Conservation (phyloP, 2,329 filamentous ascomycete genomes). For the Cercospora zeina region DNA sequence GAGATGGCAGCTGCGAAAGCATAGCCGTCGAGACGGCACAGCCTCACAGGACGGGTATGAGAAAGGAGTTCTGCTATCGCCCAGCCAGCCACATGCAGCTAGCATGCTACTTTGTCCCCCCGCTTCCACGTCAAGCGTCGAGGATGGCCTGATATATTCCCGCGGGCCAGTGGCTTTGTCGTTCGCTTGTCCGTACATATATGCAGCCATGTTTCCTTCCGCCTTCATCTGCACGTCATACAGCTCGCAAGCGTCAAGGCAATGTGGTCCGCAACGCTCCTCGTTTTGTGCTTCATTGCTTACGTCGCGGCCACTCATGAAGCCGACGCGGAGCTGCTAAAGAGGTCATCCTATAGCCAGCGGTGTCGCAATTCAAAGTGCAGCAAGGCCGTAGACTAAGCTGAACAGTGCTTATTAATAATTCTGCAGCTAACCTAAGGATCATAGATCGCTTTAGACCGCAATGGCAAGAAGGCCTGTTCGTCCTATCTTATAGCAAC, state of each 20-base stretch:
- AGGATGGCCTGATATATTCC: not conserved
- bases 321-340: not conserved
- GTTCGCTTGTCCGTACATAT: not conserved
- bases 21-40: not conserved
- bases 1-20: not conserved
- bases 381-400: not conserved
- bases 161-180: not conserved
- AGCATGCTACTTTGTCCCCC: not conserved
- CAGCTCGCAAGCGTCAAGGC: not conserved
- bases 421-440: not conserved
- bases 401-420: not conserved
- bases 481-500: not conserved
- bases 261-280: not conserved
- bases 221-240: not conserved
- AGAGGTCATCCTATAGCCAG: not conserved
- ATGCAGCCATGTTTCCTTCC: not conserved
- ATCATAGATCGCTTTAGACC: not conserved
- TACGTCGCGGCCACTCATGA: not conserved
- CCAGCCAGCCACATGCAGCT: conserved; percentile 1
- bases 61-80: not conserved
- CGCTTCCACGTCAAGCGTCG: not conserved
- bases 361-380: not conserved
- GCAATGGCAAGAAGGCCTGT: not conserved
- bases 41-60: not conserved
- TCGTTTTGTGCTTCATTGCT: not conserved